Evolutionary conservation across 2,329 filamentous ascomycete species (phyloP).

Genomic region (Dendryphion nanum): DNA sequence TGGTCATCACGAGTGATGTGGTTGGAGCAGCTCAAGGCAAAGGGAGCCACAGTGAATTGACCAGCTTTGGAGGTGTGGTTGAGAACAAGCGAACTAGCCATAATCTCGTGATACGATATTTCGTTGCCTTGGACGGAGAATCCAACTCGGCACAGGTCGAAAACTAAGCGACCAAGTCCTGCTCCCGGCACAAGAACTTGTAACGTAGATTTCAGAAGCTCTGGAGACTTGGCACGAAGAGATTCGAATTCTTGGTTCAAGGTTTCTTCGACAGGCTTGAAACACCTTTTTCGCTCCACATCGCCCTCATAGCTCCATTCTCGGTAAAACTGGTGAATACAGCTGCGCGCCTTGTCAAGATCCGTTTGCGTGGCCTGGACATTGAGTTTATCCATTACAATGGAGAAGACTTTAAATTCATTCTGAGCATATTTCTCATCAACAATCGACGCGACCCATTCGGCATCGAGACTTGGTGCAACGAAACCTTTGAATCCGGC

Average conservation of each 20-base stretch:
- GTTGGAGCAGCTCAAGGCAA: constrained; percentile 86
- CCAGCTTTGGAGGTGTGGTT: constrained; percentile 62
- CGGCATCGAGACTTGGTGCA: constrained; percentile 28
- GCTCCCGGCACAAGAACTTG: constrained; percentile 85
- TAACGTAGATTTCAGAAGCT: constrained; percentile 22
- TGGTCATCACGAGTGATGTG: constrained; percentile 73
- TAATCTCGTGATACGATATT: constrained; percentile 94
- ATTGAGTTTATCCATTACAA: constrained; percentile 64
- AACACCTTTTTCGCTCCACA: constrained; percentile 72
- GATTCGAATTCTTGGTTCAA: constrained; percentile 53
- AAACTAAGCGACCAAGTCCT: constrained; percentile 83
- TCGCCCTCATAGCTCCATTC: constrained; percentile 86
- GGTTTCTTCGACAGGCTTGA: constrained; percentile 68
- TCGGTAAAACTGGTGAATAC: constrained; percentile 87
- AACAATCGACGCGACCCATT: constrained; percentile 32
- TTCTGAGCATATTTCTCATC: constrained; percentile 26
- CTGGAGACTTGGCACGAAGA: constrained; percentile 8
- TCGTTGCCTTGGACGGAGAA: constrained; percentile 83
- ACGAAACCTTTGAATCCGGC: constrained; percentile 35
- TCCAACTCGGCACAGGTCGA: constrained; percentile 74
- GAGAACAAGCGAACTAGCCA: constrained; percentile 75
- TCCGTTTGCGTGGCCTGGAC: constrained; percentile 70
- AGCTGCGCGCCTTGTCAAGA: constrained; percentile 88
- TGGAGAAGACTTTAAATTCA: constrained; percentile 33
- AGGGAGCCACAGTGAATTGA: constrained; percentile 77